Conservation (phyloP, 176 grass and related monocot species). For the Oryza glumipatula region DNA sequence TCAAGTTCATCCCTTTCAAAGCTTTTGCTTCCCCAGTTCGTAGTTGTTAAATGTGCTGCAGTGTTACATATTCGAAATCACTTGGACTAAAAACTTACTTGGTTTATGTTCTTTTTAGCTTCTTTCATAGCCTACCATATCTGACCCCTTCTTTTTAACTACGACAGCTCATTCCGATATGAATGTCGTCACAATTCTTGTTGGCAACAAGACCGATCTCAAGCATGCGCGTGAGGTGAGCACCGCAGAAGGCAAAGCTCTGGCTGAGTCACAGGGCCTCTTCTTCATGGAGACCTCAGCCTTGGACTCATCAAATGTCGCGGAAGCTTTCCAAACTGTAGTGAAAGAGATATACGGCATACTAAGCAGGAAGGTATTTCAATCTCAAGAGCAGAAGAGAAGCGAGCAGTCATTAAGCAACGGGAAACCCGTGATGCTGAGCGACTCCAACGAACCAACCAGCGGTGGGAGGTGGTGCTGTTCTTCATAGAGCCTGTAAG, state of each 20-base stretch:
- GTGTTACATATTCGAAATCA: background rate
- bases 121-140: background rate
- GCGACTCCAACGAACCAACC: conserved; percentile 44
- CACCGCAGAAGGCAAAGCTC: conserved; percentile 69
- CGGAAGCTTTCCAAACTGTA: conserved; percentile 71
- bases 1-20: background rate
- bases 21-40: background rate
- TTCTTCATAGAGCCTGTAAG: conserved; percentile 76
- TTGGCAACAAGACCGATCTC: conserved; percentile 80
- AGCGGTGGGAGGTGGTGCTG: conserved; percentile 64
- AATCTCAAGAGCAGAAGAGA: conserved; percentile 77
- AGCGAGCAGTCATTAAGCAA: conserved; percentile 68
- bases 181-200: conserved; percentile 85
- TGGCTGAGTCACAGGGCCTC: conserved; percentile 69
- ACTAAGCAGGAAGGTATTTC: conserved; percentile 89
- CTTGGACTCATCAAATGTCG: conserved; percentile 79
- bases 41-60: background rate
- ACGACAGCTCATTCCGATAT: conserved; percentile 79
- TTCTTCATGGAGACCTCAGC: conserved; percentile 96
- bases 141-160: conserved; percentile 33
- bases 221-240: conserved; percentile 68
- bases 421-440: conserved; percentile 63
- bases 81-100: background rate
- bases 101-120: background rate
- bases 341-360: conserved; percentile 87